Evolutionary conservation across 768 basidiomycete species (phyloP).

Genomic region (Lactifluus pinguis): DNA sequence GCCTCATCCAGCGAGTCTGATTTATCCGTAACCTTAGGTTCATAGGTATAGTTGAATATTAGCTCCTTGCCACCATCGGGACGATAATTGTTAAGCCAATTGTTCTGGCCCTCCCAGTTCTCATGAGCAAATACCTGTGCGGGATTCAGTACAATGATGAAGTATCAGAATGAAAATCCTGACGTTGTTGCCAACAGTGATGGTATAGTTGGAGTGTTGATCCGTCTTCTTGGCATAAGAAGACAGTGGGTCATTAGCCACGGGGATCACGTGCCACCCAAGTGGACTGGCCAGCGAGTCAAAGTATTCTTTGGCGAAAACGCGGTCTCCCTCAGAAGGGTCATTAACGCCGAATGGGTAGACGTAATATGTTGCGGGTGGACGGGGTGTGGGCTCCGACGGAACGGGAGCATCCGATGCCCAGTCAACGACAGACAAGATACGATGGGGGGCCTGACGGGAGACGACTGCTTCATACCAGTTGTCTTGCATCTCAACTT

Average conservation of each 20-base stretch:
- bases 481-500: slow-evolving; percentile 90
- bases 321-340: slow-evolving; percentile 59
- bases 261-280: slow-evolving; percentile 88
- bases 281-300: slow-evolving; percentile 75
- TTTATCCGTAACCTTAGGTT: slow-evolving; percentile 49
- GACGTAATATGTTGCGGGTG: slow-evolving; percentile 49
- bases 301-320: slow-evolving; percentile 52
- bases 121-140: slow-evolving; percentile 81
- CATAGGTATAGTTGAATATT: slow-evolving; percentile 67
- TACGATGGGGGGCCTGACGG: slow-evolving; percentile 59
- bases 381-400: slow-evolving; percentile 22
- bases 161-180: slow-evolving; percentile 11
- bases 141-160: background rate
- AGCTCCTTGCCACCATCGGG: slow-evolving; percentile 52
- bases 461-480: slow-evolving; percentile 93
- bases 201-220: slow-evolving; percentile 49
- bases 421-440: slow-evolving; percentile 92
- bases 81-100: slow-evolving; percentile 66
- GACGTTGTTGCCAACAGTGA: slow-evolving; percentile 84
- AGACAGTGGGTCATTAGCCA: slow-evolving; percentile 52
- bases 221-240: slow-evolving; percentile 18
- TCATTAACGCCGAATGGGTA: slow-evolving; percentile 84
- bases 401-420: slow-evolving; percentile 64
- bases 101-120: slow-evolving; percentile 73
- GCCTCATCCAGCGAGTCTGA: slow-evolving; percentile 61